phyloP scores from a whole-genome alignment of 2,329 filamentous ascomycete species.

The Colletotrichum sp. region DNA sequence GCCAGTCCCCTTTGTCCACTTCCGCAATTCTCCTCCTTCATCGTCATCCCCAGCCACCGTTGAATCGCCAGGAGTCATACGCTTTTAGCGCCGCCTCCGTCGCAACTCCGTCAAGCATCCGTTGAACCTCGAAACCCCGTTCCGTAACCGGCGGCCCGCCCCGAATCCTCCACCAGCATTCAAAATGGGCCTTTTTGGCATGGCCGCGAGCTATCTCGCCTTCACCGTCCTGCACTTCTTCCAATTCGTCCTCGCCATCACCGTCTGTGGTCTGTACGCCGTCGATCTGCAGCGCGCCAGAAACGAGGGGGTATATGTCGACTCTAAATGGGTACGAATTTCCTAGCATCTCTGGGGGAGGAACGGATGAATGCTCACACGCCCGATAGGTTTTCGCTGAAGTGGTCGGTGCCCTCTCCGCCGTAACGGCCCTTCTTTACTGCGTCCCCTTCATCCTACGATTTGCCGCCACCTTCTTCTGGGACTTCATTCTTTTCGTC shows the following conservation, averaged over 20 bases:
- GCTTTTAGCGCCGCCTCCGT: background rate
- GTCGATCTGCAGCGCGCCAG: slow-evolving; percentile 65
- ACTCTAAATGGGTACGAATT: slow-evolving; percentile 72
- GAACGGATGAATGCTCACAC: background rate
- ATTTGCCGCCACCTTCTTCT: slow-evolving; percentile 62
- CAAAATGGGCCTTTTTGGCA: slow-evolving; percentile 51
- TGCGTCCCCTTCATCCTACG: slow-evolving; percentile 66
- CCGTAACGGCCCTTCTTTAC: slow-evolving; percentile 69
- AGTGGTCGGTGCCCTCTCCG: slow-evolving; percentile 69
- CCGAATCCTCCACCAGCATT: background rate
- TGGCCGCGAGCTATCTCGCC: slow-evolving; percentile 53
- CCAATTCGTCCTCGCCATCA: slow-evolving; percentile 78
- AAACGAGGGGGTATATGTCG: slow-evolving; percentile 53
- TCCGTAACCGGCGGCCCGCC: background rate
- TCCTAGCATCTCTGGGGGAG: background rate
- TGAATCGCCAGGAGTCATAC: background rate
- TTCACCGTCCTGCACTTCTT: slow-evolving; percentile 72
- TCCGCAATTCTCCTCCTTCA: background rate
- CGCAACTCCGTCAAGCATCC: background rate
- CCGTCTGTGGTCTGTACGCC: slow-evolving; percentile 81
- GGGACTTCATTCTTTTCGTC: slow-evolving; percentile 76
- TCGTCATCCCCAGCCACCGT: background rate
- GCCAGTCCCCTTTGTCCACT: background rate
- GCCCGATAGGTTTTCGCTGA: slow-evolving; percentile 69
- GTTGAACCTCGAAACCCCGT: background rate